phyloP scores from a whole-genome alignment of 2,329 filamentous ascomycete species.

The Lachnellula subtilissima region DNA sequence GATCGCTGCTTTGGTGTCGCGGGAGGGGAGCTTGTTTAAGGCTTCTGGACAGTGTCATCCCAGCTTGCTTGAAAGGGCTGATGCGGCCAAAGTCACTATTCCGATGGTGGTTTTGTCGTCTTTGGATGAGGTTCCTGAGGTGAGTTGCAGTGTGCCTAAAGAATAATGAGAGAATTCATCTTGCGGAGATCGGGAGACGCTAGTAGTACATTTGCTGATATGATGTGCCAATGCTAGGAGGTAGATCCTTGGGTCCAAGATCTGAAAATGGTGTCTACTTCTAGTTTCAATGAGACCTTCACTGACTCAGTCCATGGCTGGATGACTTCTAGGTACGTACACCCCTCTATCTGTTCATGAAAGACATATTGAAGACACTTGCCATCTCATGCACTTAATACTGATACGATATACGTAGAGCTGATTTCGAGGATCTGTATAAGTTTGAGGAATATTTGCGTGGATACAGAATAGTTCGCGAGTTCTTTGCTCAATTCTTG shows the following conservation, averaged over 20 bases:
- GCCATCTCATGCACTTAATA: neutral
- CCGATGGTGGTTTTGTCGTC: slow-evolving; percentile 61
- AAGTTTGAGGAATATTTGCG: slow-evolving; percentile 59
- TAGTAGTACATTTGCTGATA: neutral
- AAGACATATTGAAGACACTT: neutral
- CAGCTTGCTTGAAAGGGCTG: slow-evolving; percentile 56
- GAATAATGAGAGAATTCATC: slow-evolving; percentile 43
- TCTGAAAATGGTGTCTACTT: slow-evolving; percentile 32
- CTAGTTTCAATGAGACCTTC: slow-evolving; percentile 63
- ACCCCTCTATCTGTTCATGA: neutral
- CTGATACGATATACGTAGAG: slow-evolving; percentile 3
- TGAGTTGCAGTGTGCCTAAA: slow-evolving; percentile 15
- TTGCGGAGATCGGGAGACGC: neutral
- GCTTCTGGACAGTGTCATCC: slow-evolving; percentile 49
- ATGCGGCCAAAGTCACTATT: slow-evolving; percentile 54
- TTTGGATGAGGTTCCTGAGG: slow-evolving; percentile 49
- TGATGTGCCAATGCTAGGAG: slow-evolving; percentile 41
- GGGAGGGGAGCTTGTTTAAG: slow-evolving; percentile 51
- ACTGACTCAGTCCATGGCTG: slow-evolving; percentile 65
- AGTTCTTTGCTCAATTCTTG: slow-evolving; percentile 43
- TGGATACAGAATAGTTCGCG: slow-evolving; percentile 54
- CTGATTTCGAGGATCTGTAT: slow-evolving; percentile 50
- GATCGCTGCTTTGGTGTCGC: slow-evolving; percentile 51
- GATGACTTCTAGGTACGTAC: slow-evolving; percentile 58
- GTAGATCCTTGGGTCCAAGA: slow-evolving; percentile 33